phyloP scores from a whole-genome alignment of 2,329 filamentous ascomycete species.

The Pyricularia sp. region DNA sequence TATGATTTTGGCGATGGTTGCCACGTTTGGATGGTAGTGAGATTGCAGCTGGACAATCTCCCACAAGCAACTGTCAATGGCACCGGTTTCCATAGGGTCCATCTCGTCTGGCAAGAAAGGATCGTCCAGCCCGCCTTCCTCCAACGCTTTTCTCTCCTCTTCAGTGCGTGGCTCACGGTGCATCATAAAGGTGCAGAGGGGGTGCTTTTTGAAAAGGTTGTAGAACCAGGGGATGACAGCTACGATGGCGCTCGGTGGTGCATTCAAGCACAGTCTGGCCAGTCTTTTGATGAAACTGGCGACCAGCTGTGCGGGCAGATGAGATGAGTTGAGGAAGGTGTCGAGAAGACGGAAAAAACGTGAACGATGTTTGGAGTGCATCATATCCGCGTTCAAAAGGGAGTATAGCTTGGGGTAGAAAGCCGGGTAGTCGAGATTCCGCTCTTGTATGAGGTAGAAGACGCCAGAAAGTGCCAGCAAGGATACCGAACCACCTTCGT shows the following conservation, averaged over 20 bases:
- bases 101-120: slow-evolving; percentile 62
- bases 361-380: slow-evolving; percentile 90
- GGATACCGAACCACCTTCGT: slow-evolving; percentile 74
- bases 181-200: slow-evolving; percentile 89
- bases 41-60: slow-evolving; percentile 82
- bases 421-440: slow-evolving; percentile 88
- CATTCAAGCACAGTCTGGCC: slow-evolving; percentile 69
- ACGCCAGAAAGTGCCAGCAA: slow-evolving; percentile 82
- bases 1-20: slow-evolving; percentile 84
- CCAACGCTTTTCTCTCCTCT: slow-evolving; percentile 41
- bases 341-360: slow-evolving; percentile 84
- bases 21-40: slow-evolving; percentile 95
- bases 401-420: slow-evolving; percentile 95
- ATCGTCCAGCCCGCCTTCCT: slow-evolving; percentile 50
- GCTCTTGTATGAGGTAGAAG: slow-evolving; percentile 85
- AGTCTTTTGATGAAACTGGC: slow-evolving; percentile 96
- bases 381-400: slow-evolving; percentile 67
- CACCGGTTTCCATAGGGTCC: slow-evolving; percentile 74
- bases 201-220: slow-evolving; percentile 83
- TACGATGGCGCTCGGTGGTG: slow-evolving; percentile 80
- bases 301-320: slow-evolving; percentile 80
- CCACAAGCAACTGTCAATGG: slow-evolving; percentile 90
- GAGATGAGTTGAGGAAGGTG: slow-evolving; percentile 79
- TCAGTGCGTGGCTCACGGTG: slow-evolving; percentile 57
- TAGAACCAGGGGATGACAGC: slow-evolving; percentile 87